Evolutionary conservation across 345 rosid genomes (phyloP).

Genomic region (Cardamine chenopodiifolia): DNA sequence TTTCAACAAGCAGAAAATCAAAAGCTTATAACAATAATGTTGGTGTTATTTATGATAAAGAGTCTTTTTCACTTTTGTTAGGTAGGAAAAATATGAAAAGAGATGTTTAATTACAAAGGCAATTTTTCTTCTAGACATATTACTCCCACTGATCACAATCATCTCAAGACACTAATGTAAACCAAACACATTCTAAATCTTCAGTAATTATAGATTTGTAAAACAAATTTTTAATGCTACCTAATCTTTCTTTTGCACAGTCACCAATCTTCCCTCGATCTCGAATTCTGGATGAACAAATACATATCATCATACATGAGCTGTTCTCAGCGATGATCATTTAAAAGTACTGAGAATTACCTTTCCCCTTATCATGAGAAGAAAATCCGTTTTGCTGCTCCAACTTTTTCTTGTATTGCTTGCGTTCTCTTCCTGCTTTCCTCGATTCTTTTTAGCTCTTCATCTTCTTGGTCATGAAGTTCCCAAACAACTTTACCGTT

Average conservation of each 20-base stretch:
- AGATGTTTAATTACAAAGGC: conserved; percentile 8
- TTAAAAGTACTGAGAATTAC: conserved; percentile 30
- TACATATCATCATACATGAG: background rate
- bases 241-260: background rate
- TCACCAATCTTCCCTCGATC: background rate
- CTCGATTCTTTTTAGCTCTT: conserved; percentile 67
- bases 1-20: conserved; percentile 2
- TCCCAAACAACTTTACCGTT: conserved; percentile 54
- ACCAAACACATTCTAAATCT: background rate
- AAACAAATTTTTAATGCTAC: conserved; percentile 45
- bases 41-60: background rate
- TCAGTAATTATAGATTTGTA: background rate
- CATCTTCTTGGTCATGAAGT: conserved; percentile 65
- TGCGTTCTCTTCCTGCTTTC: conserved; percentile 75
- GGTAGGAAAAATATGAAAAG: conserved; percentile 1
- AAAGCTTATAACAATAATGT: background rate
- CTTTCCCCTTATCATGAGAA: conserved; percentile 44
- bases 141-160: conserved; percentile 2
- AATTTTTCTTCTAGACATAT: conserved; percentile 7
- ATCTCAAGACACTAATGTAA: background rate
- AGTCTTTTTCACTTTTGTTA: background rate
- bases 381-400: conserved; percentile 47
- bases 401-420: conserved; percentile 63
- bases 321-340: background rate
- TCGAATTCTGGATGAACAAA: background rate